Evolutionary conservation across 345 rosid genomes (phyloP).

Genomic region (Eucalyptus regnans): DNA sequence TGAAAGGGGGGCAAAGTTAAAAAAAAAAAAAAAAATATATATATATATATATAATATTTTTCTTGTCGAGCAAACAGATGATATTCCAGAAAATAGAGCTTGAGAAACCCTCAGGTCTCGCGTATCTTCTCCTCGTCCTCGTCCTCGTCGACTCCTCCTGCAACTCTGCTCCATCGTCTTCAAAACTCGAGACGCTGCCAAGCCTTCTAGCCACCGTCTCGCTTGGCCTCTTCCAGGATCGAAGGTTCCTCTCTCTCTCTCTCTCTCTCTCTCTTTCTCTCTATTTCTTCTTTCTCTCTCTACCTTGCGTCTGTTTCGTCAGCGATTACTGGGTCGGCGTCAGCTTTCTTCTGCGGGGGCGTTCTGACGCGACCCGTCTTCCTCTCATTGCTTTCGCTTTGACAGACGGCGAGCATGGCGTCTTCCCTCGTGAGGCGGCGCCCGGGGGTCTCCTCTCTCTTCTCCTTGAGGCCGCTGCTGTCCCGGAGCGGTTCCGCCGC

Average conservation of each 20-base stretch:
- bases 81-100: background rate
- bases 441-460: background rate
- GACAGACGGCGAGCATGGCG: conserved; percentile 7
- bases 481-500: background rate
- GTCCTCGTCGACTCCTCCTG: background rate
- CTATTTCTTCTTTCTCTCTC: background rate
- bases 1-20: background rate
- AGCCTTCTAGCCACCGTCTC: background rate
- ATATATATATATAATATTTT: background rate
- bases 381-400: background rate
- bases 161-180: background rate
- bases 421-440: conserved; percentile 34
- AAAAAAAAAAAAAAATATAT: too few relatives aligned
- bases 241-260: background rate
- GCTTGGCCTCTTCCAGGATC: background rate
- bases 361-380: background rate
- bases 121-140: background rate
- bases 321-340: background rate
- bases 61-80: background rate
- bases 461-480: background rate
- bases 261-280: background rate
- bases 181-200: background rate
- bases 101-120: background rate
- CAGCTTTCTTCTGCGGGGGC: background rate
- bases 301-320: background rate